phyloP scores from a whole-genome alignment of 352 stramenopile species.

The Aphanomyces stellatus region DNA sequence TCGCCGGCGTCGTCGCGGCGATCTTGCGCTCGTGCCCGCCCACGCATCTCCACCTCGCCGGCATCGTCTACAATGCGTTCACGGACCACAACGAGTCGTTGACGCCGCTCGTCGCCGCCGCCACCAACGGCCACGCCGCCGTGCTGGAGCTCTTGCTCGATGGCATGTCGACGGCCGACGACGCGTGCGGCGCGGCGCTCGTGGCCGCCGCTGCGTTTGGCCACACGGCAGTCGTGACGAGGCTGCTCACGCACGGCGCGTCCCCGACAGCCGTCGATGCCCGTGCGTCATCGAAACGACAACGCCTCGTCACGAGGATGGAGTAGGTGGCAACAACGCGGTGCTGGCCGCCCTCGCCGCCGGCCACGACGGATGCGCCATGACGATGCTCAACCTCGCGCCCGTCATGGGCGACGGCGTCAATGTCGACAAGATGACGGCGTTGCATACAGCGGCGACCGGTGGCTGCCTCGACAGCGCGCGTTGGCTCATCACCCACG shows the following conservation, averaged over 20 bases:
- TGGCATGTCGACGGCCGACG: constrained; percentile 14
- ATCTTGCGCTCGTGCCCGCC: constrained; percentile 24
- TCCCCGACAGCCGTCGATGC: constrained; percentile 22
- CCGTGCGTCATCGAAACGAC: constrained; percentile 2
- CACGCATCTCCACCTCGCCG: constrained; percentile 28
- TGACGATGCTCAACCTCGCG: constrained; percentile 29
- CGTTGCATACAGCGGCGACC: constrained; percentile 44
- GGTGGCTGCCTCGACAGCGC: constrained; percentile 27
- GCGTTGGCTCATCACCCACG: constrained; percentile 26
- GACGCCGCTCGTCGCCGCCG: constrained; percentile 49
- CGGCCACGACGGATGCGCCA: constrained; percentile 39
- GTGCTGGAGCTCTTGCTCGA: constrained; percentile 42
- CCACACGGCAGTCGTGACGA: constrained; percentile 16
- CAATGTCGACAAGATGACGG: constrained; percentile 47
- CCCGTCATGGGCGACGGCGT: constrained; percentile 30
- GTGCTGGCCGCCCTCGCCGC: constrained; percentile 48
- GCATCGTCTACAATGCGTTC: constrained; percentile 62
- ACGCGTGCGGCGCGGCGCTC: constrained; percentile 21
- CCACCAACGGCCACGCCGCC: constrained; percentile 61
- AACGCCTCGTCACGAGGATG: constrained; percentile 4
- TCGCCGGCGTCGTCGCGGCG: constrained; percentile 34
- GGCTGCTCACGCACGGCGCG: constrained; percentile 16
- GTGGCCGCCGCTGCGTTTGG: constrained; percentile 14
- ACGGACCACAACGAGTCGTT: constrained; percentile 49
- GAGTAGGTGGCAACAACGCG: constrained; percentile 39